Conservation (phyloP, 768 basidiomycete genomes). For the Tulasnella sp. region DNA sequence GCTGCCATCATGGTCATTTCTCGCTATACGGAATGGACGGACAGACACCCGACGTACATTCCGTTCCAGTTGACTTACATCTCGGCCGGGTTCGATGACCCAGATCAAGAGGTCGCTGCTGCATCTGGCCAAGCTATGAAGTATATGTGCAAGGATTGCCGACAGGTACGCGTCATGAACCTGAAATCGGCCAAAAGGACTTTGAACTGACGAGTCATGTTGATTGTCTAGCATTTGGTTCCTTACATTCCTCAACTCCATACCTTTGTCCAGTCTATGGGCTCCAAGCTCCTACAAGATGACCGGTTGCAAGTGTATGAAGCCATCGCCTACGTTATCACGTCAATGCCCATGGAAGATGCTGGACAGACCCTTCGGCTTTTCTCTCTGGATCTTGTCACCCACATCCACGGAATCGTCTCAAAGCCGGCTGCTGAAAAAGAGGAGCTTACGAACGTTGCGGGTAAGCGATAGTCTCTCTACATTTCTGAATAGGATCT, state of each 20-base stretch:
- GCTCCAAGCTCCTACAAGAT: constrained; percentile 77
- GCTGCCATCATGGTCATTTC: constrained; percentile 93
- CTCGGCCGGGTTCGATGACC: constrained; percentile 84
- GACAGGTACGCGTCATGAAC: constrained; percentile 58
- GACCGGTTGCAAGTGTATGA: constrained; percentile 93
- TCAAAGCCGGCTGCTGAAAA: constrained; percentile 58
- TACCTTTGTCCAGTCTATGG: constrained; percentile 79
- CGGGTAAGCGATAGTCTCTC: no score
- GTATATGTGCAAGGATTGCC: constrained; percentile 96
- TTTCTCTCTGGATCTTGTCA: constrained; percentile 84
- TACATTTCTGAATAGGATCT: not conserved
- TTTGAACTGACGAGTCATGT: constrained; percentile 21
- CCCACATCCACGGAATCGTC: constrained; percentile 68
- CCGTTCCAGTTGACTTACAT: constrained; percentile 86
- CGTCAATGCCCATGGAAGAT: constrained; percentile 87
- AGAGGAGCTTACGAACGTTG: constrained; percentile 67
- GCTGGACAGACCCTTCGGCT: constrained; percentile 84
- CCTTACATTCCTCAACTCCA: constrained; percentile 91
- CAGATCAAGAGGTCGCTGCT: constrained; percentile 78
- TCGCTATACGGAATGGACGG: constrained; percentile 97
- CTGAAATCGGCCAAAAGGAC: not conserved
- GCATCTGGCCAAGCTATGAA: constrained; percentile 96
- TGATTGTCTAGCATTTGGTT: constrained; percentile 69
- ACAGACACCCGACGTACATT: constrained; percentile 84
- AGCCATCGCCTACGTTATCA: constrained; percentile 93